Evolutionary conservation across 352 stramenopile genomes (phyloP).

Genomic region (Hyphochytrium catenoides): DNA sequence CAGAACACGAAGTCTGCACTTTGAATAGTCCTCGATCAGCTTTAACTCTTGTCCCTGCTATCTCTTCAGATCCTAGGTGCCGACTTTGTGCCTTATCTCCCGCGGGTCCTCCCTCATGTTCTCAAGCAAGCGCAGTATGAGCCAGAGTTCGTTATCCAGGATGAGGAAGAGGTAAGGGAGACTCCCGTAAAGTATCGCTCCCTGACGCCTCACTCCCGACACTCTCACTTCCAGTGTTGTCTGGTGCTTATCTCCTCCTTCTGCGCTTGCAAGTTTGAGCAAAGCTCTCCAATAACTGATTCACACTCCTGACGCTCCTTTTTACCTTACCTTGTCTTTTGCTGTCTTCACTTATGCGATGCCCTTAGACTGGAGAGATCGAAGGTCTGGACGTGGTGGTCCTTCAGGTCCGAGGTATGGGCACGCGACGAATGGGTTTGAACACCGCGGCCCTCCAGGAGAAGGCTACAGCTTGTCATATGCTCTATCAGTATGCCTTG

Average conservation of each 20-base stretch:
- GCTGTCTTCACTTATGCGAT: not conserved
- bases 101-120: constrained; percentile 46
- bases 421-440: constrained; percentile 56
- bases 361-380: constrained; percentile 15
- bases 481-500: constrained; percentile 58
- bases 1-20: no score
- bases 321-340: no score
- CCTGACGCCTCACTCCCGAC: no score
- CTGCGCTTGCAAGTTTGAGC: no score
- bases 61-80: no score
- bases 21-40: no score
- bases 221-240: no score
- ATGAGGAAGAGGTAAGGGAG: constrained; percentile 19
- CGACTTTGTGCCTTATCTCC: constrained; percentile 63
- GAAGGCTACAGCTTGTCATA: constrained; percentile 62
- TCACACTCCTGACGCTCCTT: no score
- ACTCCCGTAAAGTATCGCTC: no score
- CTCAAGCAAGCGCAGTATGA: constrained; percentile 49
- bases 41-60: no score
- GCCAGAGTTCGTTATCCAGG: constrained; percentile 44
- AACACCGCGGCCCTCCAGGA: constrained; percentile 58
- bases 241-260: no score
- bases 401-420: constrained; percentile 38
- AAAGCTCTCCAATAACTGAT: no score
- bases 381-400: constrained; percentile 42